A percentile compares a stretch with the other conserved stretches of the same genome.
These are phyloP conservation scores for Vaccinium corymbosum DNA, from an alignment of 148 eudicot genomes.

Conservation along the genomic window DNA sequence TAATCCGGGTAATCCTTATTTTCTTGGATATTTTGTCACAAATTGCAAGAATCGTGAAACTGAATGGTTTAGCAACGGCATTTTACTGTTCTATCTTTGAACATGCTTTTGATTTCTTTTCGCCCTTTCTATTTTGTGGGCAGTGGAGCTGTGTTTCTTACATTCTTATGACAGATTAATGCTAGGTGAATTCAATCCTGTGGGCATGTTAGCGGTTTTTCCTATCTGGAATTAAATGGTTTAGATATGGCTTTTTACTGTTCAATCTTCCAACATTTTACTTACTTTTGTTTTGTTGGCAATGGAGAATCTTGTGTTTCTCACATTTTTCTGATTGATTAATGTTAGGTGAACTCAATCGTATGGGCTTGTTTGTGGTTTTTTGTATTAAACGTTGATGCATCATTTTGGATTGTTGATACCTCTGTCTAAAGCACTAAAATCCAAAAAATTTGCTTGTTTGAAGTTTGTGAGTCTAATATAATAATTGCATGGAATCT, in stretches of 20 bases:
- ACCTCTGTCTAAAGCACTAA: neutral
- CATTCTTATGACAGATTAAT: too few relatives aligned
- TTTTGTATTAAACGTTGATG: neutral
- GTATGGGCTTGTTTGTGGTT: neutral
- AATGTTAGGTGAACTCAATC: neutral
- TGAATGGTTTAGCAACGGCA: too few relatives aligned
- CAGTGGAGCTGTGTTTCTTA: too few relatives aligned
- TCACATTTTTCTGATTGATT: neutral
- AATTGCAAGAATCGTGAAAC: neutral
- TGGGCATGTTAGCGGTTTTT: too few relatives aligned
- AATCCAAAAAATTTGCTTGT: neutral
- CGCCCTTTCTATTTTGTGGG: too few relatives aligned
- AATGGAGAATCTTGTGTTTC: neutral
- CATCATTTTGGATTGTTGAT: neutral
- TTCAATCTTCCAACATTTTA: neutral
- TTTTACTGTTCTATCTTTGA: too few relatives aligned
- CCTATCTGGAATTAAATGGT: neutral
- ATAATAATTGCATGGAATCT: neutral
- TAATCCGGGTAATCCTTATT: conserved; percentile 1
- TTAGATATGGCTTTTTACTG: neutral
- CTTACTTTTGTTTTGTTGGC: neutral
- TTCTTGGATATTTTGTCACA: neutral
- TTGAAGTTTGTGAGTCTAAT: neutral
- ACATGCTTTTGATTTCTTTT: too few relatives aligned
- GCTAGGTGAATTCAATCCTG: too few relatives aligned